phyloP scores from a whole-genome alignment of 208 protist species.

The Acanthamoeba triangularis region DNA sequence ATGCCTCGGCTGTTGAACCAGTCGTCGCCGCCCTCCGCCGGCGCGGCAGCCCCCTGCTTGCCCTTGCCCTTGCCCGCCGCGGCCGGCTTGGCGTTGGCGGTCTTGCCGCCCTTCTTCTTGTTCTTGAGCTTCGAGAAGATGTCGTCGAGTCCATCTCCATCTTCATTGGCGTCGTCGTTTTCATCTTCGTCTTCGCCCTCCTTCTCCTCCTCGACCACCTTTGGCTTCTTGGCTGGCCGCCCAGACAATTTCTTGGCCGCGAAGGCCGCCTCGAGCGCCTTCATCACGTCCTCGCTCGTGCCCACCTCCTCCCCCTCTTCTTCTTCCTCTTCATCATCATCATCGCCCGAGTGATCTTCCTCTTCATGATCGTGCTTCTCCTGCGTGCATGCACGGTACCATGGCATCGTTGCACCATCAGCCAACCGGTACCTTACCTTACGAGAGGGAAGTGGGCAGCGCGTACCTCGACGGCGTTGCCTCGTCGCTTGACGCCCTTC shows the following conservation, averaged over 20 bases:
- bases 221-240: background rate
- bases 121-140: background rate
- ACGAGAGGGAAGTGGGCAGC: too few relatives aligned
- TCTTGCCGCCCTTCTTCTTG: background rate
- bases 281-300: conserved; percentile 13
- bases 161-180: conserved; percentile 10
- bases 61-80: background rate
- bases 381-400: too few relatives aligned
- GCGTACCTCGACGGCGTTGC: background rate
- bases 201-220: too few relatives aligned
- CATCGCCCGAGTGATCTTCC: too few relatives aligned
- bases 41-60: background rate
- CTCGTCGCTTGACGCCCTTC: background rate
- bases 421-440: too few relatives aligned
- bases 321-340: conserved; percentile 28
- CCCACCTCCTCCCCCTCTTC: background rate
- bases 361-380: background rate
- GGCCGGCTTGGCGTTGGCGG: background rate
- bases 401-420: too few relatives aligned
- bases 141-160: background rate
- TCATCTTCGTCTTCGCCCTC: background rate
- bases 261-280: background rate
- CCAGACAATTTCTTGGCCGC: background rate
- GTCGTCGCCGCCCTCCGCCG: background rate
- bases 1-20: conserved; percentile 63